Base-by-base conservation (phyloP, 2,329 filamentous ascomycete species). In the Lachnellula occidentalis region DNA sequence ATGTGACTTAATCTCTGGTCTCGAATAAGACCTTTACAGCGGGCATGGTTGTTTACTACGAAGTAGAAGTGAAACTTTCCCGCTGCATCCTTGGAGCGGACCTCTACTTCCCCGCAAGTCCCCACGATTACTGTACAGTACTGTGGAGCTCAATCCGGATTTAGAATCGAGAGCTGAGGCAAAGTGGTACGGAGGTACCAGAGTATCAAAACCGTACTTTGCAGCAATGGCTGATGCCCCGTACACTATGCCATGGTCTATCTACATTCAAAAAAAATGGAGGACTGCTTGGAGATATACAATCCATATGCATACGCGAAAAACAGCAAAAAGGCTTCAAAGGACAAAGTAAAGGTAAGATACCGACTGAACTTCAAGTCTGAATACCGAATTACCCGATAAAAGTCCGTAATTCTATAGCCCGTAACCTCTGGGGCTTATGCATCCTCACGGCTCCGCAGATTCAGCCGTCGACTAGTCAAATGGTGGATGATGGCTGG, bases 41-140 rank as follows among this genome's bases (percentile, higher is more conserved):
- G 45, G 34, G 45, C 45, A 55, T 50, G 49, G 50, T 45, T 36
- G 22, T 14, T 50, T 42, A 27, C 15, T 22, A n/a, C n/a, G n/a
- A n/a, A n/a, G n/a, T n/a, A 27, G 34, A 42, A 31, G 24, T 46
- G 22, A 49, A 45, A 45, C 43, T 45, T 46, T 56, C 46, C 51
- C 48, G 43, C 36, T 48, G 41, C 19, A 49, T 39, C 56, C 49
- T 42, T 42, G n/a, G 22, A n/a, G 43, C 7, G 24, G 41, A 36
- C 37, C 34, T 37, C 7, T 34, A 47, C 37, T 57, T 58, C 54
- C 56, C 58, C 56, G 58, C 58, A 57, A 52, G 24, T 21, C 42
- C 34, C 27, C 36, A 9, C 27, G 11, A 31, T 3, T 27, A 6
- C 24, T 24, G 3, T 31, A 37, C 11, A 14, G 8, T 14, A 15